phyloP scores from a whole-genome alignment of 352 stramenopile species.

The Achlya hypogyna region DNA sequence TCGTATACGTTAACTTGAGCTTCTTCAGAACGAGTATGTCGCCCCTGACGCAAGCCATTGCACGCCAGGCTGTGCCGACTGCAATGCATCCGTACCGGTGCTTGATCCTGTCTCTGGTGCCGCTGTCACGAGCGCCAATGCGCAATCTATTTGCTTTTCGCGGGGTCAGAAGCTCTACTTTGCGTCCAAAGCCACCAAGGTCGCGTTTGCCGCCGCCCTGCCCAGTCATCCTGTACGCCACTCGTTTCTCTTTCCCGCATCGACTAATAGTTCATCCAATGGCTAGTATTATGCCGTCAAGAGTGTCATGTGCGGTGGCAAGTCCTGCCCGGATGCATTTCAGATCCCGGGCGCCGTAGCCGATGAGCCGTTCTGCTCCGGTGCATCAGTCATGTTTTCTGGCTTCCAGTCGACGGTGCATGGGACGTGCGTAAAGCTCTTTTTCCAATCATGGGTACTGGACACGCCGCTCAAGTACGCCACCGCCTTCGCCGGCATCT shows the following conservation, averaged over 20 bases:
- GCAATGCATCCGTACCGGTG: slow-evolving; percentile 28
- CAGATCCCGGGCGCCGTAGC: slow-evolving; percentile 46
- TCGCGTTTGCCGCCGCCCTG: slow-evolving; percentile 49
- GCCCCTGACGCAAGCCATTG: slow-evolving; percentile 31
- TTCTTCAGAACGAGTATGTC: slow-evolving; percentile 30
- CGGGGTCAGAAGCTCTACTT: slow-evolving; percentile 85
- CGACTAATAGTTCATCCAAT: not conserved
- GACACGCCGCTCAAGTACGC: slow-evolving; percentile 57
- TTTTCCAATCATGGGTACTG: slow-evolving; percentile 71
- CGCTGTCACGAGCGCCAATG: slow-evolving; percentile 43
- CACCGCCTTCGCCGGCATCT: slow-evolving; percentile 49
- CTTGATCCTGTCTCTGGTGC: slow-evolving; percentile 55
- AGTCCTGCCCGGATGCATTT: slow-evolving; percentile 46
- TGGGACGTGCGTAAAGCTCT: slow-evolving; percentile 53
- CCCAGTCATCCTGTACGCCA: slow-evolving; percentile 39
- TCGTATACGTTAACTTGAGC: slow-evolving; percentile 4
- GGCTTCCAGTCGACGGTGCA: slow-evolving; percentile 59
- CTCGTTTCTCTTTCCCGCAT: not conserved
- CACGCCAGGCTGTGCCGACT: slow-evolving; percentile 34
- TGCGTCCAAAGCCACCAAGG: slow-evolving; percentile 51
- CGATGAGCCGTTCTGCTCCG: not conserved
- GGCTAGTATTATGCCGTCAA: slow-evolving; percentile 28
- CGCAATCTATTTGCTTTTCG: slow-evolving; percentile 55
- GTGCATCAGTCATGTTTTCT: slow-evolving; percentile 48
- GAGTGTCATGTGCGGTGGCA: slow-evolving; percentile 40